Conservation (phyloP, 257 asterid genomes). For the Plantago ovata region DNA sequence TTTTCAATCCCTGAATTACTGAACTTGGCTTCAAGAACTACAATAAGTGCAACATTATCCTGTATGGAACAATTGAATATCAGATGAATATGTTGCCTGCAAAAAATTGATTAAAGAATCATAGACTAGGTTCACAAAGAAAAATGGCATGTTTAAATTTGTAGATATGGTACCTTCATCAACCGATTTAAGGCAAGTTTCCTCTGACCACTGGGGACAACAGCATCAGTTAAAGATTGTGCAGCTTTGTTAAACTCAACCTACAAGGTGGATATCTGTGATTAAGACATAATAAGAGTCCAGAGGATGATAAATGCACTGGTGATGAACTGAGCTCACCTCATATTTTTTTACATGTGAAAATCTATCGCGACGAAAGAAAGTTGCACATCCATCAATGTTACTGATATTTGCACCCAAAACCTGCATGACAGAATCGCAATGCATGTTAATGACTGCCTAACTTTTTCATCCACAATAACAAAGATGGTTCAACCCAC, state of each 20-base stretch:
- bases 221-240: constrained; percentile 84
- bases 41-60: constrained; percentile 93
- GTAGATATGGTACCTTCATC: constrained; percentile 57
- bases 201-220: constrained; percentile 74
- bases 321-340: constrained; percentile 36
- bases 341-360: constrained; percentile 92
- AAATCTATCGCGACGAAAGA: constrained; percentile 96
- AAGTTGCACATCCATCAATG: constrained; percentile 96
- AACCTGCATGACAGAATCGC: constrained; percentile 44
- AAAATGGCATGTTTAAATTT: background rate
- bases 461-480: constrained; percentile 7
- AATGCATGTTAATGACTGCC: constrained; percentile 20
- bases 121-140: too few relatives aligned
- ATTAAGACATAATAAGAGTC: constrained; percentile 16
- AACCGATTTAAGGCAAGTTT: constrained; percentile 74
- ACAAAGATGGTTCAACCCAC: constrained; percentile 38
- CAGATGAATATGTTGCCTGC: background rate
- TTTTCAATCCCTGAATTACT: constrained; percentile 73
- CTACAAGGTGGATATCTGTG: constrained; percentile 33
- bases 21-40: constrained; percentile 92
- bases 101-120: background rate
- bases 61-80: constrained; percentile 29
- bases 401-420: constrained; percentile 49
- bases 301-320: constrained; percentile 14
- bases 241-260: constrained; percentile 99